Conservation (phyloP, 108 stramenopile genomes). For the Cyclotella choctawhatcheeana region DNA sequence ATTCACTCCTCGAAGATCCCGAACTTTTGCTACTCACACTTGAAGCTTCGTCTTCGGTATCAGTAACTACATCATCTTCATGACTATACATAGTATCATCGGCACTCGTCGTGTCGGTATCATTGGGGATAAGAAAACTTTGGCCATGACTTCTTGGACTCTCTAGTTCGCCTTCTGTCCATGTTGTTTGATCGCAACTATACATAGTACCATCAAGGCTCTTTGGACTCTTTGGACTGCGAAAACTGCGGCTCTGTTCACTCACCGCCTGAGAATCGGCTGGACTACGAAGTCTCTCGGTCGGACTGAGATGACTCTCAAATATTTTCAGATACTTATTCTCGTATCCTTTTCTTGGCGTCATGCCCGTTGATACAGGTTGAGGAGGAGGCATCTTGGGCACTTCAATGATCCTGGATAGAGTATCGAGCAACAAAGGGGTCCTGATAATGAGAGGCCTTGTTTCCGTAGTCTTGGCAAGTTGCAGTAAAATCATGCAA, state of each 20-base stretch:
- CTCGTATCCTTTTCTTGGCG: not conserved
- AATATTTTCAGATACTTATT: slow-evolving; percentile 6
- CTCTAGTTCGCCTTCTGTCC: not conserved
- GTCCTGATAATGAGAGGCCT: slow-evolving; percentile 63
- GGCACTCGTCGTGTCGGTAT: not conserved
- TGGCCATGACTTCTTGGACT: not conserved
- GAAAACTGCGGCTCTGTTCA: not conserved
- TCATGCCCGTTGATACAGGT: not conserved
- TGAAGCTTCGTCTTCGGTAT: slow-evolving; percentile 15
- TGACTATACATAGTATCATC: not conserved
- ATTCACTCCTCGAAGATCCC: slow-evolving; percentile 1
- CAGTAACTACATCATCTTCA: not conserved
- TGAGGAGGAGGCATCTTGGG: slow-evolving; percentile 10
- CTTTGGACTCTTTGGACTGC: not conserved
- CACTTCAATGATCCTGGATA: slow-evolving; percentile 56
- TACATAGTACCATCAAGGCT: not conserved
- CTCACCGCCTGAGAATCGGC: not conserved
- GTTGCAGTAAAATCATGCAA: slow-evolving; percentile 63
- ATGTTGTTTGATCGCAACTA: not conserved
- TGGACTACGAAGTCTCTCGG: too few species aligned
- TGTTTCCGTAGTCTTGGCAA: slow-evolving; percentile 71
- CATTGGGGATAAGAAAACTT: not conserved
- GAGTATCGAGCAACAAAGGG: slow-evolving; percentile 62
- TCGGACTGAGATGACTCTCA: slow-evolving; percentile 4
- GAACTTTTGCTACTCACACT: slow-evolving; percentile 11